Percentiles rank a stretch among this genome's conserved stretches.
Conservation (phyloP, 306 rosid genomes). For the Sophora flavescens region DNA sequence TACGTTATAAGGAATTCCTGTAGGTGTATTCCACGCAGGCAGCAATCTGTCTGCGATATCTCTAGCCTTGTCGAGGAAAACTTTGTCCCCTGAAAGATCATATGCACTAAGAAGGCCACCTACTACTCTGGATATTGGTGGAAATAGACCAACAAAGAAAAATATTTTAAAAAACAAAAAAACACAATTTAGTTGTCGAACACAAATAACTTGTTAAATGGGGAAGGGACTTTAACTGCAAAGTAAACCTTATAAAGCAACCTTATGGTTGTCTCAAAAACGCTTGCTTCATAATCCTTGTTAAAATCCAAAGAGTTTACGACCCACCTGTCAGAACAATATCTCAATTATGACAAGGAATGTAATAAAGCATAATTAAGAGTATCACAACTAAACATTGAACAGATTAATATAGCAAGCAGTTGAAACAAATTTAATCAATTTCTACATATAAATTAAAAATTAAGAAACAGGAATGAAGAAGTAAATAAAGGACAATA, state of each 20-base stretch:
- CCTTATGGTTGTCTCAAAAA: conserved; percentile 99
- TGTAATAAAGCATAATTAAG: conserved; percentile 30
- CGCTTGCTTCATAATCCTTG: conserved; percentile 97
- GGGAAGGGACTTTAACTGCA: conserved; percentile 58
- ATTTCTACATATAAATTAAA: conserved; percentile 20
- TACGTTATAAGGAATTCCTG: conserved; percentile 93
- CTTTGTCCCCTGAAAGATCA: conserved; percentile 90
- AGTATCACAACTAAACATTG: conserved; percentile 33
- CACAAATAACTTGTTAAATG: conserved; percentile 36
- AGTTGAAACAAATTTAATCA: conserved; percentile 27
- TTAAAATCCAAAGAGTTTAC: conserved; percentile 86
- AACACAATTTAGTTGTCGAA: conserved; percentile 37
- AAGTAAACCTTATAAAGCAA: conserved; percentile 91
- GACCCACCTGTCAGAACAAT: conserved; percentile 82
- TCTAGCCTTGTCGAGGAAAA: conserved; percentile 90
- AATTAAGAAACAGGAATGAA: conserved; percentile 9
- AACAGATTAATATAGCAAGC: conserved; percentile 20
- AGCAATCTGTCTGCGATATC: conserved; percentile 96
- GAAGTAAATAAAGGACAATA: conserved; percentile 28
- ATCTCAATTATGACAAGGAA: conserved; percentile 29
- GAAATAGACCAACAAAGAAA: conserved; percentile 42
- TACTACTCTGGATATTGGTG: conserved; percentile 79
- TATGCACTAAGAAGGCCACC: conserved; percentile 99
- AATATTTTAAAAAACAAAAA: neutral
- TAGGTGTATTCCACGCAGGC: conserved; percentile 95